Conservation (phyloP, 495 filamentous ascomycete species). For the Neurospora intermedia region DNA sequence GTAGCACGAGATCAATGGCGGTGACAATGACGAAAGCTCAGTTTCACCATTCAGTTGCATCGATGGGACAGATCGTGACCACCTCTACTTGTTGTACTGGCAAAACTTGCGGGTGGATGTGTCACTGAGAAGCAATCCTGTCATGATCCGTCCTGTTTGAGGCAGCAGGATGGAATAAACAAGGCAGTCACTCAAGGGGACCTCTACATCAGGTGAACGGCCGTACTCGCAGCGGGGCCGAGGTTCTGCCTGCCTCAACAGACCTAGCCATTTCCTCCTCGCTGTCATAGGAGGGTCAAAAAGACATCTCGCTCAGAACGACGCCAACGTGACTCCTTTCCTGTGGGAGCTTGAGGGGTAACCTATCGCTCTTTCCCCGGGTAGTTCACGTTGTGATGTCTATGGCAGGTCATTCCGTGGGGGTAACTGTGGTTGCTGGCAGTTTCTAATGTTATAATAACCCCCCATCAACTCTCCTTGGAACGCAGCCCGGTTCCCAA, state of each 20-base stretch:
- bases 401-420: background rate
- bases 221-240: background rate
- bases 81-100: background rate
- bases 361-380: background rate
- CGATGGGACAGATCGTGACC: background rate
- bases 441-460: background rate
- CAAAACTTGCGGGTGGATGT: background rate
- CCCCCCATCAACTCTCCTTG: background rate
- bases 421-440: background rate
- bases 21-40: background rate
- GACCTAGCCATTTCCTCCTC: background rate
- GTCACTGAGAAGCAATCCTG: background rate
- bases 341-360: background rate
- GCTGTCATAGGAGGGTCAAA: background rate
- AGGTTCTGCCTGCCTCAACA: background rate
- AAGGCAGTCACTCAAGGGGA: background rate
- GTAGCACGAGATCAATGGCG: background rate
- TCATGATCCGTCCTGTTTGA: background rate
- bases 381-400: background rate
- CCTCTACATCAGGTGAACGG: background rate
- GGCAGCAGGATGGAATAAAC: background rate
- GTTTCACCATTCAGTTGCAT: background rate
- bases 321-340: background rate
- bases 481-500: background rate
- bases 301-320: background rate